phyloP scores from a whole-genome alignment of 805 yeast genomes.

The Yarrowia sp. region DNA sequence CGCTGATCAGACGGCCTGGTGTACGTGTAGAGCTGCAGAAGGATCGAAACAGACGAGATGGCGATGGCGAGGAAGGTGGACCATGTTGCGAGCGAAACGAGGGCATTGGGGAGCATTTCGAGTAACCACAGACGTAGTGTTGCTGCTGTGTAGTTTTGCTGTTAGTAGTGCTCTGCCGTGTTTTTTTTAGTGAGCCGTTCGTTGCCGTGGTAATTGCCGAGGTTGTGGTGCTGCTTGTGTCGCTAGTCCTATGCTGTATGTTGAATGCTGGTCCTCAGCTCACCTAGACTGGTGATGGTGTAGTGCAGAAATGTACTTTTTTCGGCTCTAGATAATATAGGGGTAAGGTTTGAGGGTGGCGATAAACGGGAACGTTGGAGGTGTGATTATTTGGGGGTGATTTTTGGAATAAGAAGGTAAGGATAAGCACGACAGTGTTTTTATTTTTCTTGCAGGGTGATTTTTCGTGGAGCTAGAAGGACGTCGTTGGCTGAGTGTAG shows the following conservation, averaged over 20 bases:
- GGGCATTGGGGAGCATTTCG: not conserved
- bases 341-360: conserved; percentile 8
- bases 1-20: conserved; percentile 88
- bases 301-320: conserved; percentile 19
- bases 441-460: not conserved
- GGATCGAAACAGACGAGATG: conserved; percentile 49
- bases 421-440: not conserved
- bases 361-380: not conserved
- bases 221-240: too few species aligned
- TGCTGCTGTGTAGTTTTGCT: not conserved
- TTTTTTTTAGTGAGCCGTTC: not conserved
- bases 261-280: too few species aligned
- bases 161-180: not conserved
- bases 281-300: conserved; percentile 18
- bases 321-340: not conserved
- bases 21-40: conserved; percentile 63
- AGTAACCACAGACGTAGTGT: too few species aligned
- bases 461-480: not conserved
- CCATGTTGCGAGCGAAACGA: conserved; percentile 1
- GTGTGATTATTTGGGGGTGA: not conserved
- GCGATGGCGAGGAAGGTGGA: conserved; percentile 40
- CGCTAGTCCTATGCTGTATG: too few species aligned
- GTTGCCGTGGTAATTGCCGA: not conserved
- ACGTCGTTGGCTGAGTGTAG: too few species aligned
- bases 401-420: not conserved